These are phyloP conservation scores for Spergularia marina DNA, from an alignment of 148 eudicot genomes.

Conservation along the genomic window DNA sequence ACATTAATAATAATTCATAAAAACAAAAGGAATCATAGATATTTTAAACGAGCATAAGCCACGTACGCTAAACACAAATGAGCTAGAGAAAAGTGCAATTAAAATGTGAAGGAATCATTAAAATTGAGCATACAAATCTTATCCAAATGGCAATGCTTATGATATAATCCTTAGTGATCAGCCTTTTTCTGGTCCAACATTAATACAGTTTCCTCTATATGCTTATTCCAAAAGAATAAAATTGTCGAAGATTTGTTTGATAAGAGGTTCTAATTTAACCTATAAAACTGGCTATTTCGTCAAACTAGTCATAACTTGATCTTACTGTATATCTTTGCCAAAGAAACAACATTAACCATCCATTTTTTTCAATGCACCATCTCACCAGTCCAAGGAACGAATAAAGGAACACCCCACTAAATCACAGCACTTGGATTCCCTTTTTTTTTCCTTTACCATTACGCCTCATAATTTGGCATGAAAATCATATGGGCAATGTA, in stretches of 20 bases:
- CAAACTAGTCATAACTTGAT: conserved; percentile 9
- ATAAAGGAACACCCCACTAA: conserved; percentile 27
- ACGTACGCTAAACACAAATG: no score
- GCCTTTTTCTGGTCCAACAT: conserved; percentile 17
- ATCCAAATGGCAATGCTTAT: conserved; percentile 11
- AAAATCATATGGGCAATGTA: conserved; percentile 6
- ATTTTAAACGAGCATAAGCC: no score
- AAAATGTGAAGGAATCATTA: conserved; percentile 10
- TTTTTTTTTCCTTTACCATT: background rate
- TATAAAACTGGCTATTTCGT: no score
- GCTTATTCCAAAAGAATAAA: conserved; percentile 7
- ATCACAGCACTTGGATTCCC: conserved; percentile 20
- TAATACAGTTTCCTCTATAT: background rate
- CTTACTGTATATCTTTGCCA: background rate
- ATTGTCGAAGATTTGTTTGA: conserved; percentile 1
- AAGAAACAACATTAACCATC: conserved; percentile 28
- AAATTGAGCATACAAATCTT: conserved; percentile 15
- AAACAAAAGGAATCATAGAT: no score
- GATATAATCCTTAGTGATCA: conserved; percentile 19
- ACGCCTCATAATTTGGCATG: conserved; percentile 18
- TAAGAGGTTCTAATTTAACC: conserved; percentile 10
- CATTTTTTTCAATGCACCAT: conserved; percentile 16
- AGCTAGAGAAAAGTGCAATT: no score
- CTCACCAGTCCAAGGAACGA: conserved; percentile 23
- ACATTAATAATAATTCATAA: no score